These are phyloP conservation scores for Ophiostoma tasmaniense DNA, from an alignment of 2,329 filamentous ascomycete species.

Conservation along the genomic window DNA sequence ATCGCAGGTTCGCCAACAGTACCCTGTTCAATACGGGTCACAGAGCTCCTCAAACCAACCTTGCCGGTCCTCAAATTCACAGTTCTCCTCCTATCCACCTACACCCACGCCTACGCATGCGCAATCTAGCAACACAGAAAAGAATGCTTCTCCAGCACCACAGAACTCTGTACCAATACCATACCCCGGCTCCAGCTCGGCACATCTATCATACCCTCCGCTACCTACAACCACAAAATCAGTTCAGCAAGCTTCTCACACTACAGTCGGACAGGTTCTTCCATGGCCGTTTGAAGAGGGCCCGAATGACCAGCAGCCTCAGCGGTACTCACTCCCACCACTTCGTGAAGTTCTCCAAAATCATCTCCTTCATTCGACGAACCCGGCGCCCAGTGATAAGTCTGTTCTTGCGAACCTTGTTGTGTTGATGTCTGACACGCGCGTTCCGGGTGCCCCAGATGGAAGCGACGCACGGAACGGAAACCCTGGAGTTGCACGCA, in stretches of 20 bases:
- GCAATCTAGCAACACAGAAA: neutral
- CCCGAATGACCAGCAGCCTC: conserved; percentile 6
- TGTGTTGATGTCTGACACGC: conserved; percentile 23
- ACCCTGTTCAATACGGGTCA: neutral
- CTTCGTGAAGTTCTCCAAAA: conserved; percentile 23
- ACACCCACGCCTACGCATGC: neutral
- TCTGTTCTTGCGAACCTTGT: conserved; percentile 20
- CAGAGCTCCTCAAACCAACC: neutral
- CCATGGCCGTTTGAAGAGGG: conserved; percentile 19
- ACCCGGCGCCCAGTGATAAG: conserved; percentile 4
- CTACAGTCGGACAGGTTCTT: neutral
- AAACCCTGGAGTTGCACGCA: neutral
- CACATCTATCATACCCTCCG: neutral
- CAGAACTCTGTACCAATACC: neutral
- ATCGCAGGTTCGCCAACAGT: neutral
- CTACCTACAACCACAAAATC: neutral
- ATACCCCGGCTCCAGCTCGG: neutral
- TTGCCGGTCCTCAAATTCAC: neutral
- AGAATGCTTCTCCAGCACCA: neutral
- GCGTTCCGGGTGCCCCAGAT: conserved; percentile 13
- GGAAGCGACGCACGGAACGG: neutral
- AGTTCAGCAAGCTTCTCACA: neutral
- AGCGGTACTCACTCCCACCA: conserved; percentile 16
- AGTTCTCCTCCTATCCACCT: neutral
- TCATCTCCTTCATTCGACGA: conserved; percentile 7